A percentile compares a stretch with the other conserved stretches of the same genome.
Conservation (phyloP, 1,139 yeast species). For the Blastobotrys indianensis region DNA sequence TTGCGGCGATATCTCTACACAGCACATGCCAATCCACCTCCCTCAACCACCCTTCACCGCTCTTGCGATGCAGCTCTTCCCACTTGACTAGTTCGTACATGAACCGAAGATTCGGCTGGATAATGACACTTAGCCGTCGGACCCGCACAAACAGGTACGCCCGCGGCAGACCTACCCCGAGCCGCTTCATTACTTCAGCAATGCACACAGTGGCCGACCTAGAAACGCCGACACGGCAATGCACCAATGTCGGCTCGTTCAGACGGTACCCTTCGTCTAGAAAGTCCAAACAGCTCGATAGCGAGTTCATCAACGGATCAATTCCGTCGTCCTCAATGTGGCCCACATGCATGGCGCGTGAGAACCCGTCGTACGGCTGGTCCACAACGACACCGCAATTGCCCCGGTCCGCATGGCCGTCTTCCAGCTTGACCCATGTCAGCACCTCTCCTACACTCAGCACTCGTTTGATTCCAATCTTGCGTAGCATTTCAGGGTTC, state of each 20-base stretch:
- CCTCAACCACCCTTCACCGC: conserved; percentile 42
- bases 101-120: conserved; percentile 82
- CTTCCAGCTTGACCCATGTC: conserved; percentile 42
- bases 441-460: conserved; percentile 83
- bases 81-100: conserved; percentile 79
- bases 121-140: conserved; percentile 76
- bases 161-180: conserved; percentile 56
- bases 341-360: conserved; percentile 37
- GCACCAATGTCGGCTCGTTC: conserved; percentile 58
- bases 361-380: conserved; percentile 24
- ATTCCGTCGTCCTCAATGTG: conserved; percentile 49
- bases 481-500: conserved; percentile 54
- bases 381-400: conserved; percentile 12
- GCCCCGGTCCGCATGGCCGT: conserved; percentile 3
- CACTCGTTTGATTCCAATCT: conserved; percentile 65
- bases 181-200: conserved; percentile 79
- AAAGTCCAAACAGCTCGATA: conserved; percentile 40
- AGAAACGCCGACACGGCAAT: conserved; percentile 89
- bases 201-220: conserved; percentile 86
- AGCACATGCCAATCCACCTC: conserved; percentile 89
- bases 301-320: conserved; percentile 39
- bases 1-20: conserved; percentile 73
- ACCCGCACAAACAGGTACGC: conserved; percentile 81
- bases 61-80: conserved; percentile 48
- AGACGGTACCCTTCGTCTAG: conserved; percentile 38